phyloP scores from a whole-genome alignment of 768 basidiomycete species.

The Lanmaoa pseudosensibilis region DNA sequence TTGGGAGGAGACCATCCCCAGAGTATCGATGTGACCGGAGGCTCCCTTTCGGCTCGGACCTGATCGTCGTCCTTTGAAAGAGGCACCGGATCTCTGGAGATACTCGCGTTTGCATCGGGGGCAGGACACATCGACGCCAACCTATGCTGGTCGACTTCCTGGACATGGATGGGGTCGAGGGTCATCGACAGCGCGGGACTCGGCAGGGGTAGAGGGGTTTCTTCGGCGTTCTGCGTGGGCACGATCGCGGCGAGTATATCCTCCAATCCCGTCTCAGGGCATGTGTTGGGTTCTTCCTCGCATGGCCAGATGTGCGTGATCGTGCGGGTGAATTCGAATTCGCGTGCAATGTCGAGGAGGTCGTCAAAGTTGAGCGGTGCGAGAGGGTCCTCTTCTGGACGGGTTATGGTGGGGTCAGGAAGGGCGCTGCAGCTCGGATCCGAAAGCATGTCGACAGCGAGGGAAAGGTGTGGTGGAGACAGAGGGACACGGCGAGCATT shows the following conservation, averaged over 20 bases:
- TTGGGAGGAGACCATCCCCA: slow-evolving; percentile 29
- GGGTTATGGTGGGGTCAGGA: neutral
- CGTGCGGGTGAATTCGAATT: slow-evolving; percentile 28
- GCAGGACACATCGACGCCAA: neutral
- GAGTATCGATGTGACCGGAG: slow-evolving; percentile 7
- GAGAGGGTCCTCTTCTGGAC: slow-evolving; percentile 1
- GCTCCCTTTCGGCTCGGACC: neutral
- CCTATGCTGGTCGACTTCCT: neutral
- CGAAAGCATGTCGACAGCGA: slow-evolving; percentile 28
- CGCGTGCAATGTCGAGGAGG: slow-evolving; percentile 30
- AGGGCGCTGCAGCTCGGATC: slow-evolving; percentile 5
- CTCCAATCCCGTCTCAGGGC: slow-evolving; percentile 15
- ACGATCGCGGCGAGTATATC: slow-evolving; percentile 18
- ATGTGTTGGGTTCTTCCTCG: slow-evolving; percentile 12
- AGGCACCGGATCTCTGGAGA: neutral
- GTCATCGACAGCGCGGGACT: neutral
- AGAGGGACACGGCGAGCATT: neutral
- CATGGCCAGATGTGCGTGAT: slow-evolving; percentile 23
- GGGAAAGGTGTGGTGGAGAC: neutral
- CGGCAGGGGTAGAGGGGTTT: neutral
- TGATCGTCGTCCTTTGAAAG: slow-evolving; percentile 1
- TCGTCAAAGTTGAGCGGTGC: slow-evolving; percentile 24
- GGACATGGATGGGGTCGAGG: neutral
- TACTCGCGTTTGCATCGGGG: neutral
- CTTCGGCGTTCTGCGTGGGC: slow-evolving; percentile 2